phyloP scores from a whole-genome alignment of 1,284 basidiomycete species.

The Amylostereum chailletii region DNA sequence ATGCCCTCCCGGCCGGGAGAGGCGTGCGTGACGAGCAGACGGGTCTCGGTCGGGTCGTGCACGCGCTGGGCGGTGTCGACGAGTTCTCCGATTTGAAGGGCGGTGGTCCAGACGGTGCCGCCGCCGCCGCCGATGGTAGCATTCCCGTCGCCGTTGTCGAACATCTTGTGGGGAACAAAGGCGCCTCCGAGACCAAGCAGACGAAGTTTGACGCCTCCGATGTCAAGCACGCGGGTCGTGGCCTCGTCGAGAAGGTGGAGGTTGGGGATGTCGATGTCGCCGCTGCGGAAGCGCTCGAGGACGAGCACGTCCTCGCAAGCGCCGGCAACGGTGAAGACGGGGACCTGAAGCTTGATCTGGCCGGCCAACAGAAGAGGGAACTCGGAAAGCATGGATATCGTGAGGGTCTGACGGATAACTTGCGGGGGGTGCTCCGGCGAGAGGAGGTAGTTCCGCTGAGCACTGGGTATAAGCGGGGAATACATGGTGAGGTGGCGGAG shows the following conservation, averaged over 20 bases:
- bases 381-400: slow-evolving; percentile 78
- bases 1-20: slow-evolving; percentile 91
- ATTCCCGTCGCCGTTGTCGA: slow-evolving; percentile 90
- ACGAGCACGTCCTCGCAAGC: slow-evolving; percentile 95
- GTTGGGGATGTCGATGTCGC: slow-evolving; percentile 78
- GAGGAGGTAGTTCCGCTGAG: slow-evolving; percentile 77
- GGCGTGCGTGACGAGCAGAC: slow-evolving; percentile 88
- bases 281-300: slow-evolving; percentile 86
- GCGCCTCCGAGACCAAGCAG: slow-evolving; percentile 94
- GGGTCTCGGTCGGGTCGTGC: slow-evolving; percentile 89
- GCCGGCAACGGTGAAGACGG: slow-evolving; percentile 96
- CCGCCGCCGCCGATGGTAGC: slow-evolving; percentile 96
- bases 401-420: slow-evolving; percentile 55
- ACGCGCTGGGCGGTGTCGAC: slow-evolving; percentile 95
- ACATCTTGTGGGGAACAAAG: slow-evolving; percentile 94
- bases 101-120: slow-evolving; percentile 99
- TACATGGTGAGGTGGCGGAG: slow-evolving; percentile 96
- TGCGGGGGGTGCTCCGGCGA: slow-evolving; percentile 53
- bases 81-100: slow-evolving; percentile 95
- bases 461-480: slow-evolving; percentile 86
- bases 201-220: slow-evolving; percentile 89
- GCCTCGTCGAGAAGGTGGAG: slow-evolving; percentile 92
- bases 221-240: slow-evolving; percentile 81
- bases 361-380: slow-evolving; percentile 89
- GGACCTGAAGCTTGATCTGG: slow-evolving; percentile 81